phyloP scores from a whole-genome alignment of 305 asterid genomes.

The Fraxinus xanthoxyloides region DNA sequence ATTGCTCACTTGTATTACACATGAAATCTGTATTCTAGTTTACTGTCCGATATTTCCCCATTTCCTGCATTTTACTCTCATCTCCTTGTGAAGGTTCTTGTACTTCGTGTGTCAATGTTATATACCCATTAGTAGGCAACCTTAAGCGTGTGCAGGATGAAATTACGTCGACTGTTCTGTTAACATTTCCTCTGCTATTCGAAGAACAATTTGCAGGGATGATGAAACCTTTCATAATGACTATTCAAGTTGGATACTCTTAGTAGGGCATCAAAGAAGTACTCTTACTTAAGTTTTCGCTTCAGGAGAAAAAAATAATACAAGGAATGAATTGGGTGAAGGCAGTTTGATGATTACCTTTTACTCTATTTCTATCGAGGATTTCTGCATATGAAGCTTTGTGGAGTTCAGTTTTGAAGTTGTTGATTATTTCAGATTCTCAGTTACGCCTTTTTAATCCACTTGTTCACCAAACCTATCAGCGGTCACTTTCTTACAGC shows the following conservation, averaged over 20 bases:
- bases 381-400: background rate
- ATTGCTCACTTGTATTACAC: background rate
- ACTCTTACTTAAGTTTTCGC: background rate
- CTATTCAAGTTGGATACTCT: background rate
- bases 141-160: background rate
- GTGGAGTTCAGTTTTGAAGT: background rate
- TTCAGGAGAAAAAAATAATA: background rate
- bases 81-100: background rate
- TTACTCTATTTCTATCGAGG: background rate
- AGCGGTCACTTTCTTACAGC: background rate
- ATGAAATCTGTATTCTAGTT: background rate
- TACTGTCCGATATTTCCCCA: background rate
- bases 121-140: background rate
- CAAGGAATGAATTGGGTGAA: background rate
- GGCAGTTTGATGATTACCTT: background rate
- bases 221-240: background rate
- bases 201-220: background rate
- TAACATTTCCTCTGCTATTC: background rate
- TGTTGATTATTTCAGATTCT: conserved; percentile 6
- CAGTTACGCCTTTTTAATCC: background rate
- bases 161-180: background rate
- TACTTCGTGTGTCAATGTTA: background rate
- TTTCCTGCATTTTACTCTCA: background rate
- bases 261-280: background rate
- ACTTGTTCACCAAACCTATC: conserved; percentile 6